These are phyloP conservation scores for Suhomyces terraborum DNA, from an alignment of 1,139 yeast species.

Conservation along the genomic window DNA sequence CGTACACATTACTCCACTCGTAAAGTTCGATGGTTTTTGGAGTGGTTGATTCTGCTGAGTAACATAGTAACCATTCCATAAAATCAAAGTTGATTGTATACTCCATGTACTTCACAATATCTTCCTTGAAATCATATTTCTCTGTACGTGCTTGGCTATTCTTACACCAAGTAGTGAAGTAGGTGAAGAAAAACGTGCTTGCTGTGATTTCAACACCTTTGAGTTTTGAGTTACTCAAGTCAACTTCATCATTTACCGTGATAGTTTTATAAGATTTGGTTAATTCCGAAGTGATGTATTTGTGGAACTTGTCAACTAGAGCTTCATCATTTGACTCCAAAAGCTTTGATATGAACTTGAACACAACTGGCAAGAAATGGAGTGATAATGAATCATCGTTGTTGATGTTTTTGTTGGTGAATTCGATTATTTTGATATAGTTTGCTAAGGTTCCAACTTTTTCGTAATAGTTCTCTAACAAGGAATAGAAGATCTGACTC, in stretches of 20 bases:
- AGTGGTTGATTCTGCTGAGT: conserved; percentile 66
- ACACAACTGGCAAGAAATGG: conserved; percentile 67
- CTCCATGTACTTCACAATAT: conserved; percentile 42
- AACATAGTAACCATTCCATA: conserved; percentile 71
- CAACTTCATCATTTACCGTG: conserved; percentile 26
- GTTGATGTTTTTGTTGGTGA: conserved; percentile 40
- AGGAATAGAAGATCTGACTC: conserved; percentile 63
- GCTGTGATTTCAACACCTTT: conserved; percentile 53
- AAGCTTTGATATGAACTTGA: conserved; percentile 43
- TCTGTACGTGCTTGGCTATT: conserved; percentile 46
- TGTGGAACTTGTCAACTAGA: conserved; percentile 34
- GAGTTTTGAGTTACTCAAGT: conserved; percentile 52
- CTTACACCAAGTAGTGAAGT: conserved; percentile 74
- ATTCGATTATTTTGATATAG: conserved; percentile 38
- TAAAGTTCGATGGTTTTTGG: conserved; percentile 31
- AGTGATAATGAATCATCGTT: conserved; percentile 63
- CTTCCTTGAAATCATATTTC: conserved; percentile 52
- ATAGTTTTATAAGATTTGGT: conserved; percentile 20
- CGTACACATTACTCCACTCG: conserved; percentile 54
- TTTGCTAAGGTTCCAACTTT: conserved; percentile 33
- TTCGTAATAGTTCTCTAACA: conserved; percentile 40
- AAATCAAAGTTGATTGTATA: conserved; percentile 61
- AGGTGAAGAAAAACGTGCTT: conserved; percentile 60
- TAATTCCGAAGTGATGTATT: conserved; percentile 14
- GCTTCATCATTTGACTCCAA: conserved; percentile 21